A percentile compares a stretch with the other conserved stretches of the same genome.
Evolutionary conservation across 768 basidiomycete genomes (phyloP).

Genomic region (Russula sp.): DNA sequence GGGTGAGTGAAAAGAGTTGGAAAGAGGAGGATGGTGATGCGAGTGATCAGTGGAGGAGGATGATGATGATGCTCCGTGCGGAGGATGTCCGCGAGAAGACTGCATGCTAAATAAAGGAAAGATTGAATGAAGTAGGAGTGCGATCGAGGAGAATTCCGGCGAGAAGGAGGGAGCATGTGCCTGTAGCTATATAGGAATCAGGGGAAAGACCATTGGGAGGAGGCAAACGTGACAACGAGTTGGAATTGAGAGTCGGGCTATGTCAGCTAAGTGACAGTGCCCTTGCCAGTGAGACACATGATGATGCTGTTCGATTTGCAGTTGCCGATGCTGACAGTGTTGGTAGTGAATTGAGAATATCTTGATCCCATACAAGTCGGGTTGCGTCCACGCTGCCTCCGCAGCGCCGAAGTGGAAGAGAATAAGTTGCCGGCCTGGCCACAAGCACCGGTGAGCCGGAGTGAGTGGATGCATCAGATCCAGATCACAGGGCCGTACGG

Average conservation of each 20-base stretch:
- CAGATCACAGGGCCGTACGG: background rate
- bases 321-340: too few relatives aligned
- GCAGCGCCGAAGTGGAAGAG: background rate
- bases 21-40: background rate
- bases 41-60: conserved; percentile 7
- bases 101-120: conserved; percentile 1
- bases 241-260: background rate
- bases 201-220: background rate
- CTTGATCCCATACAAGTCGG: background rate
- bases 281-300: too few relatives aligned
- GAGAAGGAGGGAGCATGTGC: conserved; percentile 5
- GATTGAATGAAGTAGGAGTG: background rate
- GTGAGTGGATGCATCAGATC: background rate
- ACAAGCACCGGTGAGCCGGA: background rate
- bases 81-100: conserved; percentile 11
- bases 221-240: conserved; percentile 9
- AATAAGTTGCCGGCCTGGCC: conserved; percentile 8
- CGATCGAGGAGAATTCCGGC: background rate
- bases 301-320: too few relatives aligned
- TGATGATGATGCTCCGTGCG: conserved; percentile 5
- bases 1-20: conserved; percentile 2
- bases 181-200: conserved; percentile 8
- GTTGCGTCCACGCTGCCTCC: background rate
- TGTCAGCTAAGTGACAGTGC: too few relatives aligned
- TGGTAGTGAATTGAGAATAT: background rate